Conservation (phyloP, 176 grass and related monocot species). For the Musa beccarii region DNA sequence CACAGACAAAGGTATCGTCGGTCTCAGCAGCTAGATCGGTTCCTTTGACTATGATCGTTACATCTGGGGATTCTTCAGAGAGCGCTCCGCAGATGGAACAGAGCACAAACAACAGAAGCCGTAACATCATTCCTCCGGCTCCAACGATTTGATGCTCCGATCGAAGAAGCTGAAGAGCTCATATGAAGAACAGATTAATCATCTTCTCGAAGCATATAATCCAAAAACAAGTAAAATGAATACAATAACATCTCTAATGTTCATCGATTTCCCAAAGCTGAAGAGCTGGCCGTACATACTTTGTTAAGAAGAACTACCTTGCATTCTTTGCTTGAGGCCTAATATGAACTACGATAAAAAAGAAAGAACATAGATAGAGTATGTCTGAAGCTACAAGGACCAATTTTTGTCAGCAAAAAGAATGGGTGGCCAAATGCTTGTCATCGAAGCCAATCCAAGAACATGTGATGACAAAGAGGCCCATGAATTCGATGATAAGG, state of each 20-base stretch:
- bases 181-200: background rate
- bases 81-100: conserved; percentile 25
- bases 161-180: background rate
- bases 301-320: background rate
- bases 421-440: background rate
- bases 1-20: conserved; percentile 64
- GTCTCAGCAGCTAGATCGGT: conserved; percentile 53
- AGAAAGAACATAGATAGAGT: background rate
- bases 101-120: conserved; percentile 11
- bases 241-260: background rate
- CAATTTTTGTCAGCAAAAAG: background rate
- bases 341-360: background rate
- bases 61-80: conserved; percentile 58
- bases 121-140: background rate
- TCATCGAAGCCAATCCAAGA: background rate
- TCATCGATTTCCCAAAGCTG: background rate
- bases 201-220: background rate
- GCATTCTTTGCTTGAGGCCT: background rate
- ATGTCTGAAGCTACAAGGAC: background rate
- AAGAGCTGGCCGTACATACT: background rate
- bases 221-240: background rate
- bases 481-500: background rate
- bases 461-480: background rate
- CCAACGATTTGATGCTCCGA: background rate
- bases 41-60: conserved; percentile 57